A percentile compares a stretch with the other conserved stretches of the same genome.
Conservation (phyloP, 2,329 filamentous ascomycete species). For the Fusarium domesticum region DNA sequence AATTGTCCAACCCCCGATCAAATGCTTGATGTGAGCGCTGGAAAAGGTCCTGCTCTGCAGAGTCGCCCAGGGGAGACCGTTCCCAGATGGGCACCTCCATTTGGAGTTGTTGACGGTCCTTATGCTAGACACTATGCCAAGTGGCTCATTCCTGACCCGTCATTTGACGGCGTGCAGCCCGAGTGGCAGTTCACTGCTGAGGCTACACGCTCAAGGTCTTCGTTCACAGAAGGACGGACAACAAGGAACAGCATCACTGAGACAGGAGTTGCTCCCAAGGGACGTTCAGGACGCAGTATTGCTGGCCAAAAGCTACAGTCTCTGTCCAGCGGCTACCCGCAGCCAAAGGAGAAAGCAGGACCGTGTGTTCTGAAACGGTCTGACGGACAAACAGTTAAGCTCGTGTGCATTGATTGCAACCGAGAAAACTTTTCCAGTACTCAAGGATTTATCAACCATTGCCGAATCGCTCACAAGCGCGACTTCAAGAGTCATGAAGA, state of each 20-base stretch:
- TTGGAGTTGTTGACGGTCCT: conserved; percentile 86
- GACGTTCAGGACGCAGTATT: conserved; percentile 47
- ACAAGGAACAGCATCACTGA: conserved; percentile 69
- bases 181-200: conserved; percentile 45
- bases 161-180: conserved; percentile 69
- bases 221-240: conserved; percentile 65
- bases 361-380: conserved; percentile 82
- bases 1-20: conserved; percentile 63
- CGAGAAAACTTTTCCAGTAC: conserved; percentile 92
- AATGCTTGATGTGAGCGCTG: conserved; percentile 68
- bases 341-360: conserved; percentile 75
- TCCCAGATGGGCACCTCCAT: conserved; percentile 78
- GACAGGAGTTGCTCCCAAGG: conserved; percentile 43
- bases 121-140: conserved; percentile 93
- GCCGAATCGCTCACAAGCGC: conserved; percentile 88
- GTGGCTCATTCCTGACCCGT: conserved; percentile 87
- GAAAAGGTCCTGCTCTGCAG: conserved; percentile 68
- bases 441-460: conserved; percentile 99
- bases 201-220: conserved; percentile 42
- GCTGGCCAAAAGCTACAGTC: conserved; percentile 64
- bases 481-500: conserved; percentile 97
- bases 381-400: conserved; percentile 82
- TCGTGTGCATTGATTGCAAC: conserved; percentile 85
- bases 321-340: conserved; percentile 66
- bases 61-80: conserved; percentile 59